Base-by-base conservation (phyloP, 345 rosid species). In the Trapa bicornis region DNA sequence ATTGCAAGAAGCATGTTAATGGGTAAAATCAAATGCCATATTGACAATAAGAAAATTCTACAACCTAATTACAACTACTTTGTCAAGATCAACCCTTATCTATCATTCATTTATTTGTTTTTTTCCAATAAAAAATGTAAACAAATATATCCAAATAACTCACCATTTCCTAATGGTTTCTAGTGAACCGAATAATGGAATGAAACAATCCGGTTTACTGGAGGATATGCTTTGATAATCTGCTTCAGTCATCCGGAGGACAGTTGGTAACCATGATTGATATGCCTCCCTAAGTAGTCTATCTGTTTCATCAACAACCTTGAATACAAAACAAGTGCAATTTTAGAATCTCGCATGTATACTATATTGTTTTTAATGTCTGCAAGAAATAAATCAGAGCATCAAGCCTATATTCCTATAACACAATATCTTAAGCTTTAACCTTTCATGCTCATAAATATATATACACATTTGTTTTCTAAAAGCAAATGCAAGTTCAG, bases 281-380 rank as follows among this genome's bases (percentile, higher is more conserved):
- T 91, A 94, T 45, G 96, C 80, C 75, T 94, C 99, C 74, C 97
- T 86, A 66, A 89, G 96, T 74, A 94, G 72, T 74, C 99, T 81
- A 65, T 94, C 97, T 37, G 97, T 91, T 80, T 94, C 99, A 80
- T 91, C 99, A 70, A 91, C 96, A 73, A 94, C 95, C 99, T 91
- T 80, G 66, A 76, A 85, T 5, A 47, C 47, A 61, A 57, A 38
- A 50, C 56, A 50, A 10, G 3, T 14, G 22, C 8, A 29, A 37
- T 37, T 15, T 37, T 7, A 45, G 48, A 3, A 37, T 62, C 65
- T 62, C 45, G 65, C 22, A 62, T 29, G 11, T 1, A 42, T 11
- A 58, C 0, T 6, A 29, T 9, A 4, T 22, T 22, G 0, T 32
- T 58, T 32, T 58, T 29, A 15, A 33, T 0, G 14, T 7, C 9